Evolutionary conservation across 2,329 filamentous ascomycete species (phyloP).

Genomic region (Aureobasidium sp.): DNA sequence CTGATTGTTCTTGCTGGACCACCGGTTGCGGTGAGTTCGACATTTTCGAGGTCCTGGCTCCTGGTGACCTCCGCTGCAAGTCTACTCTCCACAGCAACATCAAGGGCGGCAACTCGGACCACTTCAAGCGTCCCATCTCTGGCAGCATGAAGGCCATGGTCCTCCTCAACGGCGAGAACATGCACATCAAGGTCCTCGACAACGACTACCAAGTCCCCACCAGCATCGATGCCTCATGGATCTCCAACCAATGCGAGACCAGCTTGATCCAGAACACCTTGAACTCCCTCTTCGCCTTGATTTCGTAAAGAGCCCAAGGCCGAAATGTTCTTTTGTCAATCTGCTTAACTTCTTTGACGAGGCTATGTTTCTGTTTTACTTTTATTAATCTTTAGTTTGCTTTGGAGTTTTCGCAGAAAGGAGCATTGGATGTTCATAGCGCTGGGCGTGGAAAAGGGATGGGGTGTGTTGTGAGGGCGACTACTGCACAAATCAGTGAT

Average conservation of each 20-base stretch:
- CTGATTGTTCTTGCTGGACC: slow-evolving; percentile 62
- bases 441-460: not conserved
- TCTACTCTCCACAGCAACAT: slow-evolving; percentile 58
- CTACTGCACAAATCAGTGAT: slow-evolving; percentile 9
- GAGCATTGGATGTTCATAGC: slow-evolving; percentile 10
- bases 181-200: slow-evolving; percentile 47
- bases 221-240: slow-evolving; percentile 25
- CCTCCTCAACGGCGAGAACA: slow-evolving; percentile 47
- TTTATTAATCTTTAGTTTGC: not conserved
- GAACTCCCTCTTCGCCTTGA: slow-evolving; percentile 30
- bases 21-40: slow-evolving; percentile 67
- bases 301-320: not conserved
- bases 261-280: slow-evolving; percentile 25
- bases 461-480: not conserved
- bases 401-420: not conserved
- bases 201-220: slow-evolving; percentile 29
- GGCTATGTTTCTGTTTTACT: not conserved
- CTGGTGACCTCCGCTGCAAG: slow-evolving; percentile 58
- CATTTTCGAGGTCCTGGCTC: slow-evolving; percentile 60
- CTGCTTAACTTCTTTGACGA: not conserved
- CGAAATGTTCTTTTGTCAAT: not conserved
- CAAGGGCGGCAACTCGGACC: slow-evolving; percentile 60
- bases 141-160: slow-evolving; percentile 55
- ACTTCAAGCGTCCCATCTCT: slow-evolving; percentile 56
- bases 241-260: slow-evolving; percentile 26